phyloP scores from a whole-genome alignment of 208 protist genomes.

The Lotmaria passim region DNA sequence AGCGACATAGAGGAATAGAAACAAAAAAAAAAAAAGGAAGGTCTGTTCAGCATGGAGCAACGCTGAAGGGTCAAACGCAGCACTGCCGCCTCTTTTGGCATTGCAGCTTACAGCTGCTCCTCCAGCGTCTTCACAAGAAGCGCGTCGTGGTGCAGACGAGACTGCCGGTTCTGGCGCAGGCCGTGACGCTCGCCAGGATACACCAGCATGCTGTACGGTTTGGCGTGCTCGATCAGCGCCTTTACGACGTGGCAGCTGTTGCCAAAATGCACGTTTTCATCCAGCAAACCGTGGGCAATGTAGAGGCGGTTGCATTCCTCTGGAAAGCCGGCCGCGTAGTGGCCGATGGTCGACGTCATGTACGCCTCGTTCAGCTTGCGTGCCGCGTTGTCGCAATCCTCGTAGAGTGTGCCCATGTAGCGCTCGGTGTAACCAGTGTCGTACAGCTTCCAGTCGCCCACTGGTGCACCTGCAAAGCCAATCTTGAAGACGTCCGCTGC shows the following conservation, averaged over 20 bases:
- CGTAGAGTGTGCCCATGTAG: conserved; percentile 83
- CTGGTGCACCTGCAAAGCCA: conserved; percentile 83
- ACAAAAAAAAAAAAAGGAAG: too few species aligned
- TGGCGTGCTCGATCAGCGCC: conserved; percentile 73
- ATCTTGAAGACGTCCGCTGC: conserved; percentile 81
- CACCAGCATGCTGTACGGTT: conserved; percentile 87
- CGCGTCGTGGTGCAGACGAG: conserved; percentile 76
- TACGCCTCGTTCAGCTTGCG: conserved; percentile 56
- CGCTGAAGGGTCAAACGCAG: too few species aligned
- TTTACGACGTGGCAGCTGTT: conserved; percentile 81
- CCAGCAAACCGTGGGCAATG: conserved; percentile 91
- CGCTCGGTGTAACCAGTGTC: conserved; percentile 92
- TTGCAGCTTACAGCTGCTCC: conserved; percentile 38
- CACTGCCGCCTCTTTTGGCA: too few species aligned
- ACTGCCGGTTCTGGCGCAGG: conserved; percentile 71
- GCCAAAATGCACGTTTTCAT: conserved; percentile 95
- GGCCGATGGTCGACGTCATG: conserved; percentile 55
- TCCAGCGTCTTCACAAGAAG: conserved; percentile 73
- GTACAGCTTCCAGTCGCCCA: conserved; percentile 90
- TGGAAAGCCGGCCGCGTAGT: conserved; percentile 75
- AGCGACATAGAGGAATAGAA: too few species aligned
- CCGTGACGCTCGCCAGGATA: conserved; percentile 92
- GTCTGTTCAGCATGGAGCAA: too few species aligned
- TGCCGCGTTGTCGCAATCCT: conserved; percentile 15
- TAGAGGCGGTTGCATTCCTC: conserved; percentile 89